phyloP scores from a whole-genome alignment of 2,329 filamentous ascomycete genomes.

The Cladosporium oxysporum region DNA sequence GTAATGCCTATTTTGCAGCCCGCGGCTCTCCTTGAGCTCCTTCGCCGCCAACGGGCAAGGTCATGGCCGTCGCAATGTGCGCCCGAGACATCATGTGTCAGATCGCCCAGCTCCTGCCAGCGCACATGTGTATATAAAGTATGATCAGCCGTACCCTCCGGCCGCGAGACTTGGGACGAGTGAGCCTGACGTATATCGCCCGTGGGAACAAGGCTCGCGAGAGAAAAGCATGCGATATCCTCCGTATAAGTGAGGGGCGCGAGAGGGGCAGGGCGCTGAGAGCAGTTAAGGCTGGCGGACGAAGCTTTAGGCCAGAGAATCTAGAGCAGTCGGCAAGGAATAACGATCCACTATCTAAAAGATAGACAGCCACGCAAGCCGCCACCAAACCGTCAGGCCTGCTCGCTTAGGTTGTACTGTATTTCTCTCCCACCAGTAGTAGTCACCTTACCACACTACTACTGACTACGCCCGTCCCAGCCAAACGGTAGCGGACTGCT shows the following conservation, averaged over 20 bases:
- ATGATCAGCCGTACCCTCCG: neutral
- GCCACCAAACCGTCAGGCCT: conserved; percentile 10
- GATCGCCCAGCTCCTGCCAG: conserved; percentile 6
- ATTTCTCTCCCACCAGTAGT: conserved; percentile 8
- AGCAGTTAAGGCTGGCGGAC: neutral
- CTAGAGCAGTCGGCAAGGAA: conserved; percentile 1
- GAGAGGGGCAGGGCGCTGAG: conserved; percentile 11
- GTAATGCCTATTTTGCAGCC: neutral
- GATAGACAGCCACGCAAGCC: neutral
- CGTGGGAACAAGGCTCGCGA: neutral
- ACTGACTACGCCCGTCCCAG: neutral
- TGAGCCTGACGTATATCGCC: neutral
- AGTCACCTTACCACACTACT: conserved; percentile 4
- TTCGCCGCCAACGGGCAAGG: neutral
- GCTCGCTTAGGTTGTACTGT: conserved; percentile 4
- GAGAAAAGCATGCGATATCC: conserved; percentile 1
- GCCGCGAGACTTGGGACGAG: neutral
- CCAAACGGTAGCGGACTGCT: conserved; percentile 7
- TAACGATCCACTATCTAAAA: neutral
- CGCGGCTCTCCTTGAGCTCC: neutral
- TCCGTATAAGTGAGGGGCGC: conserved; percentile 14
- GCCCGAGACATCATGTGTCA: conserved; percentile 16
- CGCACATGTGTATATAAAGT: neutral
- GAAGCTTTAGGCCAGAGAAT: conserved; percentile 15
- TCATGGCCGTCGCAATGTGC: conserved; percentile 5